A percentile compares a stretch with the other conserved stretches of the same genome.
These are phyloP conservation scores for Daldinia decipiens DNA, from an alignment of 495 filamentous ascomycete species.

Conservation along the genomic window DNA sequence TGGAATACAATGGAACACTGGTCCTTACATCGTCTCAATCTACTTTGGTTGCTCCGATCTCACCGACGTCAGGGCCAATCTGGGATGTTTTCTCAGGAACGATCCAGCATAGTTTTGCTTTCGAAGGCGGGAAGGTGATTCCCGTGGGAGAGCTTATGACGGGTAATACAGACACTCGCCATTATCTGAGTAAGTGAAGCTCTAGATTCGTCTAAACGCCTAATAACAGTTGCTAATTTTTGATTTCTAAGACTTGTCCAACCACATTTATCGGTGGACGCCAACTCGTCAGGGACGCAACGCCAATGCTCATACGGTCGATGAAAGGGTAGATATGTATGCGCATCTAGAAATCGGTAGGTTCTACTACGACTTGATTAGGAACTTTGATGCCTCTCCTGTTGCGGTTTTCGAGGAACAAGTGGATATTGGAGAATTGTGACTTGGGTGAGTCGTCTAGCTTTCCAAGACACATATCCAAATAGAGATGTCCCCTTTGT, in stretches of 20 bases:
- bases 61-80: constrained; percentile 60
- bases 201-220: constrained; percentile 46
- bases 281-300: constrained; percentile 60
- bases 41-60: constrained; percentile 65
- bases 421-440: constrained; percentile 39
- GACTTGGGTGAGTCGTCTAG: neutral
- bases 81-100: constrained; percentile 67
- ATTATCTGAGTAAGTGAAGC: constrained; percentile 60
- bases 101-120: constrained; percentile 67
- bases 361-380: constrained; percentile 59
- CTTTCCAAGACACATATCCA: too few species aligned
- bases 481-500: too few species aligned
- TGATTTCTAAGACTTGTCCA: constrained; percentile 61
- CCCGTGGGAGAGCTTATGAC: constrained; percentile 74
- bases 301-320: constrained; percentile 65
- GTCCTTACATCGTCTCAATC: constrained; percentile 56
- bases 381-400: constrained; percentile 51
- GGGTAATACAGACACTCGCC: constrained; percentile 71
- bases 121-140: constrained; percentile 64
- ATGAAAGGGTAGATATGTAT: constrained; percentile 65
- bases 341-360: constrained; percentile 65
- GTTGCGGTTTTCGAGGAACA: constrained; percentile 28
- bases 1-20: constrained; percentile 63
- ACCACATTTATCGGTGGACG: constrained; percentile 67
- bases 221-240: constrained; percentile 62